Evolutionary conservation across 225 moss, liverwort and hornwort genomes (phyloP).

Genomic region (Pleurozium schreberi): DNA sequence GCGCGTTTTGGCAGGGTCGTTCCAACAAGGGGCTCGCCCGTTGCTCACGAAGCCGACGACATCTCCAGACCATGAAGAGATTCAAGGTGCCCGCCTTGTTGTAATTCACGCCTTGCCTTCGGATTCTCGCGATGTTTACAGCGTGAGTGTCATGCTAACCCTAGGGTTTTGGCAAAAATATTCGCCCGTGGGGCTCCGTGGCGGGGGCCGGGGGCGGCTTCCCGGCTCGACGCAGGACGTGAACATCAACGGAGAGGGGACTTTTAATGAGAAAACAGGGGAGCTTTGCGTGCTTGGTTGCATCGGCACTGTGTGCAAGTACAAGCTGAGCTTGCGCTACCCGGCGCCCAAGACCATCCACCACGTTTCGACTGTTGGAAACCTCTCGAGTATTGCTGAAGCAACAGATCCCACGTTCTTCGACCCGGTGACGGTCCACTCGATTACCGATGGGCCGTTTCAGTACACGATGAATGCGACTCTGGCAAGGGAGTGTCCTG

Average conservation of each 20-base stretch:
- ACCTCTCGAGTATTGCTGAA: not conserved
- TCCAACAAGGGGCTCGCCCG: constrained; percentile 14
- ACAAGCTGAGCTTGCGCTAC: constrained; percentile 26
- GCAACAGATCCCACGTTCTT: constrained; percentile 8
- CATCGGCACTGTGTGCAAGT: constrained; percentile 23
- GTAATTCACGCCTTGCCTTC: not conserved
- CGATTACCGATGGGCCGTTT: constrained; percentile 15
- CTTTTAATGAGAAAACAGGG: constrained; percentile 11
- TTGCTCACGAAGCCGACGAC: constrained; percentile 4
- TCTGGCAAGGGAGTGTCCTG: constrained; percentile 5
- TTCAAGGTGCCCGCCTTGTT: constrained; percentile 23
- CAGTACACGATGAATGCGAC: constrained; percentile 40
- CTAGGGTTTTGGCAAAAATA: constrained; percentile 36
- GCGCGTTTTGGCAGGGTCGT: constrained; percentile 25
- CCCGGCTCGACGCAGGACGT: not conserved
- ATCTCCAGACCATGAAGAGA: not conserved
- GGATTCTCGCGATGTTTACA: constrained; percentile 11
- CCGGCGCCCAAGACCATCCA: constrained; percentile 25
- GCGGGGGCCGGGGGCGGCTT: constrained; percentile 1
- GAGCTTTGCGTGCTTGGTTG: constrained; percentile 32
- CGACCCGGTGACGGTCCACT: constrained; percentile 22
- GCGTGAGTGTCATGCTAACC: not conserved
- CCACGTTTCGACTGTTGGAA: constrained; percentile 12
- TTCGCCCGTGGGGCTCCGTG: not conserved
- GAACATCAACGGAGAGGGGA: constrained; percentile 10